Evolutionary conservation across 2,329 filamentous ascomycete genomes (phyloP), one percentile per base, ranked within the genome.

Genomic region (Aspergillus sergii): DNA sequence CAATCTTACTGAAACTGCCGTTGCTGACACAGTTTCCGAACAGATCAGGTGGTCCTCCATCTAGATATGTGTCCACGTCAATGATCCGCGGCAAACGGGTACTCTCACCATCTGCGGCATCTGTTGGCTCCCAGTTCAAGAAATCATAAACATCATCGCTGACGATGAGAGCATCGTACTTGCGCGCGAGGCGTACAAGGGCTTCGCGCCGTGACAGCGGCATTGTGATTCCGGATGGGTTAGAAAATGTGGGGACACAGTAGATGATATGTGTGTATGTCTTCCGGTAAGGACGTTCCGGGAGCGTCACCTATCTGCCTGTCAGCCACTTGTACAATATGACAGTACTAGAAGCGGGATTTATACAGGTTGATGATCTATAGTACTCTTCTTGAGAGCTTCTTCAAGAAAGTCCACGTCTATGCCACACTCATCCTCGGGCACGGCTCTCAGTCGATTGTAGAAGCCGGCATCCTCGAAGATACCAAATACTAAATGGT

Each of bases 131-230:
- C 92, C 93, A 97, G 73, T 94, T 91, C 8, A 98, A 83, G 67
- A 94, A 90, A 75, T 98, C 94, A 75, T 98, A 98, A 11, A 97
- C 93, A 75, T 98, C 94, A 79, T 98, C 94, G 58, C 87, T 87
- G 39, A 97, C 84, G 60, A 97, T 79, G 19, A 97, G 84, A 6
- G 92, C 92, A 75, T 97, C 89, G 75, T 90, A 87, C 63, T 88
- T 82, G 62, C 94, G 85, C 0, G 94, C 94, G 6, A 97, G 78
- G 26, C 82, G 80, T 28, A 97, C 88, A 4, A 98, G 84, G 12
- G 81, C 82, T 66, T 88, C 80, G 4, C 94, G 86, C 26, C 90
- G 86, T 23, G 78, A 75, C 2, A 93, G 76, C 16, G 89, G 88
- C 89, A 95, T 94, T 4, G 91, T 93, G 72, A 89, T 90, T 36